Conservation (phyloP, 2,329 filamentous ascomycete genomes). For the Arthrobotrys musiformis region DNA sequence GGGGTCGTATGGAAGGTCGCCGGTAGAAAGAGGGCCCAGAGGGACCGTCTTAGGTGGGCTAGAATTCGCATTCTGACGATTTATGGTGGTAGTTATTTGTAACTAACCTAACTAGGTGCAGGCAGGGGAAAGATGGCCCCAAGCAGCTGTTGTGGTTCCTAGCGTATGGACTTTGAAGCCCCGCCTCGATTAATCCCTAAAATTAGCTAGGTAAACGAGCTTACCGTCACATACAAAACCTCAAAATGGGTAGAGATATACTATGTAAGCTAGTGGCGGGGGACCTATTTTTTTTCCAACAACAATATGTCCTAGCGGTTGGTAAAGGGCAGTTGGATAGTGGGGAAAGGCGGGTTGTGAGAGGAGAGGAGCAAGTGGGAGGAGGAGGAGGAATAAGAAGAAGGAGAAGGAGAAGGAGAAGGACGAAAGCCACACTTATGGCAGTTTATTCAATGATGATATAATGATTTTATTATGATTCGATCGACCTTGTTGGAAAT, state of each 20-base stretch:
- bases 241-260: too few relatives aligned
- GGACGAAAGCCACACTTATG: not conserved
- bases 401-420: not conserved
- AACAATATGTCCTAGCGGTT: not conserved
- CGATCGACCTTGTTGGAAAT: not conserved
- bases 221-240: too few relatives aligned
- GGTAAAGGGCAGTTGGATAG: not conserved
- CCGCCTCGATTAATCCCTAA: too few relatives aligned
- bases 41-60: not conserved
- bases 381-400: not conserved
- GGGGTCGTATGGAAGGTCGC: not conserved
- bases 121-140: too few relatives aligned
- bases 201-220: too few relatives aligned
- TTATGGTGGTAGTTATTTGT: too few relatives aligned
- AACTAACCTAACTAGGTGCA: too few relatives aligned
- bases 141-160: not conserved
- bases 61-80: not conserved
- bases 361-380: not conserved
- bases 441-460: not conserved
- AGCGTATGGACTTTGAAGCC: too few relatives aligned
- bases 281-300: too few relatives aligned
- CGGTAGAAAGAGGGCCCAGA: not conserved
- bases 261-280: too few relatives aligned
- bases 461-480: not conserved
- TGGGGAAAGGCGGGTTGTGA: too few relatives aligned